phyloP scores from a whole-genome alignment of 164 flowering plant genomes.

The Umbilicus rupestris region DNA sequence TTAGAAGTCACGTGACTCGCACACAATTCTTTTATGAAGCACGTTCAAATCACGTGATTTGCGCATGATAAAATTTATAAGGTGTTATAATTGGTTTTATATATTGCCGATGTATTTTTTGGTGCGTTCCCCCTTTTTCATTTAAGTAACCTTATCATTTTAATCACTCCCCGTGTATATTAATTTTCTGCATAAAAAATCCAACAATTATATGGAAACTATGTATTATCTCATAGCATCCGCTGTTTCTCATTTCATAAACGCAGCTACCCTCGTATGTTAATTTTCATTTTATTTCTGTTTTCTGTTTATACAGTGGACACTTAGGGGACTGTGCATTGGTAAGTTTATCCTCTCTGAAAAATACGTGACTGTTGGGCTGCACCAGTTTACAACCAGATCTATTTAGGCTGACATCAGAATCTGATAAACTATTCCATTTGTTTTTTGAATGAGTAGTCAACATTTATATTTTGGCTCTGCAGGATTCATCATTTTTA shows the following conservation, averaged over 20 bases:
- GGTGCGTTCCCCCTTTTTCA: neutral
- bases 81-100: neutral
- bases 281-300: neutral
- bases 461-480: constrained; percentile 2
- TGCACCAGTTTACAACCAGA: constrained; percentile 8
- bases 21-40: too few relatives aligned
- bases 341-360: constrained; percentile 38
- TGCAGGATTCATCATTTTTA: constrained; percentile 81
- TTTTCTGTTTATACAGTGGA: constrained; percentile 51
- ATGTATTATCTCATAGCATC: neutral
- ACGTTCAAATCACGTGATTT: neutral
- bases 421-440: neutral
- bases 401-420: neutral
- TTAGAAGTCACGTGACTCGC: too few relatives aligned
- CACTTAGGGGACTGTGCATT: constrained; percentile 87
- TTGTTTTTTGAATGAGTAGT: neutral
- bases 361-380: neutral
- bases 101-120: neutral
- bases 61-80: neutral
- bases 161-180: neutral
- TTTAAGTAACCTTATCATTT: neutral
- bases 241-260: neutral
- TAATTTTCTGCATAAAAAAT: neutral
- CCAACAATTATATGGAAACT: neutral
- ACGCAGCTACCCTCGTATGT: neutral